phyloP scores from a whole-genome alignment of 164 flowering plant species.

The Paratinospora sagittata region DNA sequence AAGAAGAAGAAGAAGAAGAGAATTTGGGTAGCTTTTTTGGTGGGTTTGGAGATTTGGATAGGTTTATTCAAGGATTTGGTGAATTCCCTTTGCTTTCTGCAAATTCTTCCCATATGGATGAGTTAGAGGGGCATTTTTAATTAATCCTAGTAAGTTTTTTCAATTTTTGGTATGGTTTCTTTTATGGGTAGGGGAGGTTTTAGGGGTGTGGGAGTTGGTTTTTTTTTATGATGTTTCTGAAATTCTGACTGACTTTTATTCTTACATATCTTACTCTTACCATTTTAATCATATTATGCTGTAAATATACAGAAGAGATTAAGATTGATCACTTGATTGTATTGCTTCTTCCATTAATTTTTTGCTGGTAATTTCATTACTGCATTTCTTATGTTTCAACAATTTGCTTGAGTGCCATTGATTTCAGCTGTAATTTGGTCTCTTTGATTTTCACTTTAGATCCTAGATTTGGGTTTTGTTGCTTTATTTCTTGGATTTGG shows the following conservation, averaged over 20 bases:
- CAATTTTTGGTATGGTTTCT: not conserved
- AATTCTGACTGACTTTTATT: conserved; percentile 8
- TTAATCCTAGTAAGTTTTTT: not conserved
- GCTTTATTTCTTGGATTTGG: too few relatives aligned
- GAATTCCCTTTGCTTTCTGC: conserved; percentile 37
- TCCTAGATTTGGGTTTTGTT: too few relatives aligned
- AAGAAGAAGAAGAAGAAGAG: conserved; percentile 1
- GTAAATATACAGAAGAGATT: not conserved
- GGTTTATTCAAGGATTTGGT: conserved; percentile 52
- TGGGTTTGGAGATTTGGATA: conserved; percentile 57
- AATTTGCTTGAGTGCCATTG: not conserved
- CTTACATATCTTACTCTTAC: not conserved
- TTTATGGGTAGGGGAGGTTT: not conserved
- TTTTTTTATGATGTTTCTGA: not conserved
- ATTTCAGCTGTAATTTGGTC: not conserved
- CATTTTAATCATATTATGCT: not conserved
- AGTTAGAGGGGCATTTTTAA: conserved; percentile 23
- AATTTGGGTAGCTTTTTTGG: conserved; percentile 48
- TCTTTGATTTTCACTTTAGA: too few relatives aligned
- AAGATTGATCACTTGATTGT: not conserved
- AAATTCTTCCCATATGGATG: conserved; percentile 37
- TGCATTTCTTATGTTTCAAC: not conserved
- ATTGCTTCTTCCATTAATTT: not conserved
- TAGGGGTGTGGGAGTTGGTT: too few relatives aligned
- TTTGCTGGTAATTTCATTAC: not conserved